These are phyloP conservation scores for Pezicula rhizophila DNA, from an alignment of 2,329 filamentous ascomycete species.

Conservation along the genomic window DNA sequence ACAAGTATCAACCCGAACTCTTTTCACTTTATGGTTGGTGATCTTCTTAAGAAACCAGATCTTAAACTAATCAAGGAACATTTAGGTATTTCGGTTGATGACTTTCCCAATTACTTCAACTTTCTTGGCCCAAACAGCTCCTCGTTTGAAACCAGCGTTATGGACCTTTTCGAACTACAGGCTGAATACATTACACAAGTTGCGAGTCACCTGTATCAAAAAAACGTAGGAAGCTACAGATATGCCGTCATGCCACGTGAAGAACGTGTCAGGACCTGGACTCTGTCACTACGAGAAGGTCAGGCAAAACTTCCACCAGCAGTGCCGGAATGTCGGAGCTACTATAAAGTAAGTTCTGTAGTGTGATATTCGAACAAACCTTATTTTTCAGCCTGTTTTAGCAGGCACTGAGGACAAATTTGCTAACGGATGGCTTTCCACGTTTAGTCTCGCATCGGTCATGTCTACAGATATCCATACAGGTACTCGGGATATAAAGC, in stretches of 20 bases:
- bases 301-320: neutral
- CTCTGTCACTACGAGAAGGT: neutral
- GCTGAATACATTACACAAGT: neutral
- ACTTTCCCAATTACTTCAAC: constrained; percentile 1
- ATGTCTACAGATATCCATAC: neutral
- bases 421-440: neutral
- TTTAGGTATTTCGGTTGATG: neutral
- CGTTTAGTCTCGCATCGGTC: neutral
- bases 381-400: neutral
- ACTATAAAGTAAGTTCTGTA: neutral
- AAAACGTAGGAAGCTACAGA: neutral
- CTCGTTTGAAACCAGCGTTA: neutral
- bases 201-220: neutral
- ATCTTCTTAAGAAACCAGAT: too few species aligned
- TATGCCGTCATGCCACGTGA: neutral
- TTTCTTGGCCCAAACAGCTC: neutral
- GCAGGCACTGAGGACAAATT: neutral
- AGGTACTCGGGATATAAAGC: neutral
- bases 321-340: neutral
- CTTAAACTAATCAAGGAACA: too few species aligned
- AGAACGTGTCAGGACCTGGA: neutral
- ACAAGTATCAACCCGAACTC: neutral
- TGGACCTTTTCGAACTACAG: neutral
- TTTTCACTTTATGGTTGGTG: neutral
- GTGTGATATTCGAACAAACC: neutral